Base-by-base conservation (phyloP, 2,329 filamentous ascomycete genomes). In the Aspergillus unguis region DNA sequence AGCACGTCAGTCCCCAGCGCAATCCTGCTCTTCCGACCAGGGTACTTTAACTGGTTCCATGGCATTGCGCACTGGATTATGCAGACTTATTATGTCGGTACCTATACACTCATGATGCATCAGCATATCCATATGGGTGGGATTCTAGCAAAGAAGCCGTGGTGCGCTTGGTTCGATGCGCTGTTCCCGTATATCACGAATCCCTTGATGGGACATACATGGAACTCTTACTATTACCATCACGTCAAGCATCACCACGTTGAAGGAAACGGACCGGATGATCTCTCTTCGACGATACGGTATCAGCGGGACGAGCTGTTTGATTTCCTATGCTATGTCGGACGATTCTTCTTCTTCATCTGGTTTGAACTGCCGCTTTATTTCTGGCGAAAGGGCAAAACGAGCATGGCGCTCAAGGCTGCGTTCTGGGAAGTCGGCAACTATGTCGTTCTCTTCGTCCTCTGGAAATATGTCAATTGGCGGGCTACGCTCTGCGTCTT, bases 171-270 rank as follows among this genome's bases (percentile, higher is more conserved):
- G 29, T 69, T 92, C 53, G 88, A 92, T 63, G 65, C 71, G 5
- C 48, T 78, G 1, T 92, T 91, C 60, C 88, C 88, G 0, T 92
- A 90, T 65, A 69, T 92, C 37, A 75, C 83, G 8, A 86, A 91
- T 60, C 88, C 88, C 0, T 71, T 92, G 52, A 87, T 90, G 81
- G 88, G 88, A 8, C 88, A 92, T 64, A 91, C 88, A 0, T 91
- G 87, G 87, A 90, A 92, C 71, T 86, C 85, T 2, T 92, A 92
- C 72, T 92, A 81, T 67, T 92, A 90, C 65, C 88, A 92, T 65
- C 88, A 92, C 63, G 87, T 92, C 65, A 92, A 92, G 75, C 87
- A 91, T 65, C 88, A 92, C 65, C 88, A 92, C 59, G 84, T 92
- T 50, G 88, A 92, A 71, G 86, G 84, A 56, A 92, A 92, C 62